phyloP scores from a whole-genome alignment of 2,329 filamentous ascomycete species.

The Xylariales sp. region DNA sequence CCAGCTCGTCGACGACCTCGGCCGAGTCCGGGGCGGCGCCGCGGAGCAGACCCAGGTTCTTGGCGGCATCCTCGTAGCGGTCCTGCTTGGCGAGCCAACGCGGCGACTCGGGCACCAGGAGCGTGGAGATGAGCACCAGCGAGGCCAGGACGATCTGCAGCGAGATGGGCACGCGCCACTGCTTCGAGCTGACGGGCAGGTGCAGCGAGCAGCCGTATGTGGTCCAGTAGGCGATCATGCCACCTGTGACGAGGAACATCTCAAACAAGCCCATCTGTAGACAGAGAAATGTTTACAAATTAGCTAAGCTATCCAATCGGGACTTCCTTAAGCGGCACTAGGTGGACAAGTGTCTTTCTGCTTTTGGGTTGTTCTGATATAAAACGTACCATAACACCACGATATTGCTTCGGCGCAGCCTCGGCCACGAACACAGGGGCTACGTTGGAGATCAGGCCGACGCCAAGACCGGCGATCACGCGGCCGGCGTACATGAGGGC shows the following conservation, averaged over 20 bases:
- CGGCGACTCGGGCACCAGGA: constrained; percentile 38
- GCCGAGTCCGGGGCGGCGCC: constrained; percentile 26
- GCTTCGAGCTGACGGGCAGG: not conserved
- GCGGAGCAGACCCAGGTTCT: constrained; percentile 47
- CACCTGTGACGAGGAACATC: constrained; percentile 1
- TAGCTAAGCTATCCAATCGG: no score
- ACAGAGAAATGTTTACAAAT: no score
- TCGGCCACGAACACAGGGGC: constrained; percentile 33
- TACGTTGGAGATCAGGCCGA: constrained; percentile 27
- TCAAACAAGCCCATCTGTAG: constrained; percentile 2
- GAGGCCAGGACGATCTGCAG: not conserved
- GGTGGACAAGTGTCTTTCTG: no score
- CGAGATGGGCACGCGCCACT: constrained; percentile 2
- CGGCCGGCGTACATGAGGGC: not conserved
- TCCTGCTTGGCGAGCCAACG: constrained; percentile 41
- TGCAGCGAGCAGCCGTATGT: constrained; percentile 1
- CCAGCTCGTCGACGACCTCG: constrained; percentile 37
- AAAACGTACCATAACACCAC: constrained; percentile 2
- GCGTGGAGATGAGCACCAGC: not conserved
- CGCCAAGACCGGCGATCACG: constrained; percentile 20
- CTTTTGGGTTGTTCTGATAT: no score
- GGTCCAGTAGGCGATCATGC: constrained; percentile 3
- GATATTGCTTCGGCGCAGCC: constrained; percentile 9
- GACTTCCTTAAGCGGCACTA: no score
- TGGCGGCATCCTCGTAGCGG: constrained; percentile 32